These are phyloP conservation scores for Fraxinus quadrangulata DNA, from an alignment of 257 asterid genomes.

Conservation along the genomic window DNA sequence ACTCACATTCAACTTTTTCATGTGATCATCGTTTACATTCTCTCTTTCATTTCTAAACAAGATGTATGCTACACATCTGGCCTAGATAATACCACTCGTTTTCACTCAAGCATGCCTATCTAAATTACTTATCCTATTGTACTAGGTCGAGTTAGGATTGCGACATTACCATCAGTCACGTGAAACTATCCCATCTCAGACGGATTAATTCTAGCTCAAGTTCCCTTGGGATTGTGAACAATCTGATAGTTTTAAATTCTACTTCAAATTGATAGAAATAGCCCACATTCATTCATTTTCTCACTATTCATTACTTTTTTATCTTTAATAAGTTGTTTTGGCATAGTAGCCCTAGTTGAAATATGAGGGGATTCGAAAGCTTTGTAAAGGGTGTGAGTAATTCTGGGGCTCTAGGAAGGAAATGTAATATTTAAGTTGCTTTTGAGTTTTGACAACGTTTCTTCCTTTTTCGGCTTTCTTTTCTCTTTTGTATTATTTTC, in stretches of 20 bases:
- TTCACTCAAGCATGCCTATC: background rate
- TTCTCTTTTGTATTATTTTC: background rate
- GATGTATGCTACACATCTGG: background rate
- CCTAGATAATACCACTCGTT: background rate
- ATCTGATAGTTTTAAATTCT: background rate
- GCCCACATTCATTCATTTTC: background rate
- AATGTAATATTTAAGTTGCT: background rate
- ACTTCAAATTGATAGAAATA: background rate
- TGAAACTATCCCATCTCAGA: background rate
- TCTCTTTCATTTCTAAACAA: background rate
- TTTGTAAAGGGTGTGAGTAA: background rate
- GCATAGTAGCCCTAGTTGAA: background rate
- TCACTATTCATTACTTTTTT: background rate
- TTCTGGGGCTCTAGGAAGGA: background rate
- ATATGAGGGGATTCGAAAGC: background rate
- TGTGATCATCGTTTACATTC: background rate
- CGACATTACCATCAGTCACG: background rate
- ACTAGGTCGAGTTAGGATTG: background rate
- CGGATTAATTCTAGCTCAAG: background rate
- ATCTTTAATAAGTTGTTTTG: background rate
- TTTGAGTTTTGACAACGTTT: background rate
- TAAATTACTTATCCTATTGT: background rate
- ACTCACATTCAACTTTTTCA: background rate
- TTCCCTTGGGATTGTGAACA: background rate
- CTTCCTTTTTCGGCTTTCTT: background rate